Evolutionary conservation across 2,329 filamentous ascomycete genomes (phyloP).

Genomic region (Fusarium oxysporum): DNA sequence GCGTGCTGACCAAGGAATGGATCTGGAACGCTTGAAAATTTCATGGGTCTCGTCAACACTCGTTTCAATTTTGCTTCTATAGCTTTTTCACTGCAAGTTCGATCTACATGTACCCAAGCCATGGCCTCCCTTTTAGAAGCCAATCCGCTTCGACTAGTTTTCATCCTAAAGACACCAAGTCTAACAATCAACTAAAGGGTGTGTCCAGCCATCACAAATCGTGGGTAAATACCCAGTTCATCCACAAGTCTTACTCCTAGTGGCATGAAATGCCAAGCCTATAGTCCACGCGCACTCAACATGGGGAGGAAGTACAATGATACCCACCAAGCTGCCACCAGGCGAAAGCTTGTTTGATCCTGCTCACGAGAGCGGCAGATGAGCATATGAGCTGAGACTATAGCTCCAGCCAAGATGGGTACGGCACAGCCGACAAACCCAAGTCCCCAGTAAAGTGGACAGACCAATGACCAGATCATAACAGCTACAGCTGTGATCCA

Average conservation of each 20-base stretch:
- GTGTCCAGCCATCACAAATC: rapidly evolving
- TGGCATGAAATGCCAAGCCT: neutral
- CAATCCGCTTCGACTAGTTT: no score
- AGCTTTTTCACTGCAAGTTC: neutral
- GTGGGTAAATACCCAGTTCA: rapidly evolving
- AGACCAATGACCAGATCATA: conserved; percentile 33
- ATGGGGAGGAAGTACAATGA: conserved; percentile 33
- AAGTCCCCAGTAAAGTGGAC: conserved; percentile 34
- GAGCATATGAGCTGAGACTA: conserved; percentile 32
- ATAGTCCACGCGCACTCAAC: conserved; percentile 19
- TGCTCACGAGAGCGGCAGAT: conserved; percentile 8
- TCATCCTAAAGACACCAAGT: no score
- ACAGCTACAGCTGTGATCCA: conserved; percentile 31
- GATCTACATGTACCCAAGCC: no score
- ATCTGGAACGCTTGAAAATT: no score
- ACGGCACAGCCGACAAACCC: conserved; percentile 5
- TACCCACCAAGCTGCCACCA: conserved; percentile 38
- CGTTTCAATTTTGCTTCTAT: neutral
- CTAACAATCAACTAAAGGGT: rapidly evolving
- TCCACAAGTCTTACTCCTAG: neutral
- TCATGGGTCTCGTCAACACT: neutral
- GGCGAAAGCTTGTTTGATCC: conserved; percentile 30
- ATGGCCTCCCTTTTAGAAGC: neutral
- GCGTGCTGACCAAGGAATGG: no score
- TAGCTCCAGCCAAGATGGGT: conserved; percentile 1